Percentiles rank a stretch among this genome's conserved stretches.
phyloP scores from a whole-genome alignment of 306 rosid species.

The Coriaria nepalensis region DNA sequence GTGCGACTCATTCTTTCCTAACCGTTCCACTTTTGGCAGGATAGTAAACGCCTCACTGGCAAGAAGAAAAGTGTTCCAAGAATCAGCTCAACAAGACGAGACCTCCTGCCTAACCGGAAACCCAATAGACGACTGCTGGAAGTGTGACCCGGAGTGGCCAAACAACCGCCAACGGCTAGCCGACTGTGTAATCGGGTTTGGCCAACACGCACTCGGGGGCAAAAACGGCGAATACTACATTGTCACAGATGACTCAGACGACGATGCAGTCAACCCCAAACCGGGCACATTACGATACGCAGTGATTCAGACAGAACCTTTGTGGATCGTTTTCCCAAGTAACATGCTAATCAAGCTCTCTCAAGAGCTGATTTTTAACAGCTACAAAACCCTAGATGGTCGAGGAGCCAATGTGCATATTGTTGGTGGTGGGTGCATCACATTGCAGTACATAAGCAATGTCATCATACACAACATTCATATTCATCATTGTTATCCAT shows the following conservation, averaged over 20 bases:
- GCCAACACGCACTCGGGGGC: constrained; percentile 87
- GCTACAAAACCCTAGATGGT: constrained; percentile 82
- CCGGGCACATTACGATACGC: constrained; percentile 76
- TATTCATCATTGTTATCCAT: constrained; percentile 71
- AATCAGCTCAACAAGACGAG: constrained; percentile 17
- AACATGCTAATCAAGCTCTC: constrained; percentile 74
- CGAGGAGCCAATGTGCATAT: constrained; percentile 93
- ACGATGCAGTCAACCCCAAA: constrained; percentile 70
- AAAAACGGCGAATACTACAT: constrained; percentile 69
- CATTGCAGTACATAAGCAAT: constrained; percentile 79
- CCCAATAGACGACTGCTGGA: constrained; percentile 98
- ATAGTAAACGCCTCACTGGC: constrained; percentile 70
- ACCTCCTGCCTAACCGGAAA: constrained; percentile 67
- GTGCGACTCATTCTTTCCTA: background rate
- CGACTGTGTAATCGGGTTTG: constrained; percentile 91
- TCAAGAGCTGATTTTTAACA: constrained; percentile 82
- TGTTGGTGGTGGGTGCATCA: constrained; percentile 92
- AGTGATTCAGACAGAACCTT: constrained; percentile 49
- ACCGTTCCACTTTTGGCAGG: constrained; percentile 16
- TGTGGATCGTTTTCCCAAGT: constrained; percentile 75
- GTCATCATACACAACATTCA: constrained; percentile 86
- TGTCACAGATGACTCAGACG: constrained; percentile 68
- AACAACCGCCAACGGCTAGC: constrained; percentile 75
- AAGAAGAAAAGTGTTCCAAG: constrained; percentile 51
- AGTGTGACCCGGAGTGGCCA: constrained; percentile 94